Base-by-base conservation (phyloP, 2,329 filamentous ascomycete genomes). In the Fusarium sp. region DNA sequence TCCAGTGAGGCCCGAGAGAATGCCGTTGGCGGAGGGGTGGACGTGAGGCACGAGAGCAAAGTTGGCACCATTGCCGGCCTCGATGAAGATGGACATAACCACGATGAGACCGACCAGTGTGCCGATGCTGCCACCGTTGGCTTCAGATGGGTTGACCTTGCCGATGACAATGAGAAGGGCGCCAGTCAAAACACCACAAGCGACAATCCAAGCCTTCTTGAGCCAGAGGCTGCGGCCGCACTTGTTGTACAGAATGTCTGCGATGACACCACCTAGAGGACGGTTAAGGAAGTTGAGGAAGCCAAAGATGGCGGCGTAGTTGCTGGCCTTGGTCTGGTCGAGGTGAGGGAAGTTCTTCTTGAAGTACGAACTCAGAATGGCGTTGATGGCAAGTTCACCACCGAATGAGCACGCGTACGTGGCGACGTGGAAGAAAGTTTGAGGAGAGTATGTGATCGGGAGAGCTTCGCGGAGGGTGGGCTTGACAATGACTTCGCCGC, bases 11-110 rank as follows among this genome's bases (percentile, higher is more conserved):
- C 94, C 94, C 1, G 90, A 92, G 8, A 97, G 85, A 56, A 86
- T 77, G 15, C 93, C 94, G 78, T 97, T 97, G 62, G 93, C 92
- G 63, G 85, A 86, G 1, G 93, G 92, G 78, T 94, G 91, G 2
- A 97, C 90, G 75, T 97, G 94, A 5, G 94, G 93, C 24, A 97
- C 90, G 7, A 97, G 85, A 0, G 92, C 88, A 78, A 96, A 97
- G 80, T 92, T 96, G 40, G 92, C 89, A 1, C 94, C 94, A 75
- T 97, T 97, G 41, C 89, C 90, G 3, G 91, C 92, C 77, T 96
- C 93, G 43, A 94, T 80, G 81, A 97, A 97, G 76, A 97, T 85
- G 1, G 92, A 92, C 81, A 94, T 86, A 11, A 92, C 86, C 2
- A 90, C 89, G 10, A 96, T 82, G 7, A 97, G 87, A 2, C 92